Percentiles rank a stretch among this genome's conserved stretches.
Conservation (phyloP, 495 filamentous ascomycete species). For the Lasiosphaeria ovina region DNA sequence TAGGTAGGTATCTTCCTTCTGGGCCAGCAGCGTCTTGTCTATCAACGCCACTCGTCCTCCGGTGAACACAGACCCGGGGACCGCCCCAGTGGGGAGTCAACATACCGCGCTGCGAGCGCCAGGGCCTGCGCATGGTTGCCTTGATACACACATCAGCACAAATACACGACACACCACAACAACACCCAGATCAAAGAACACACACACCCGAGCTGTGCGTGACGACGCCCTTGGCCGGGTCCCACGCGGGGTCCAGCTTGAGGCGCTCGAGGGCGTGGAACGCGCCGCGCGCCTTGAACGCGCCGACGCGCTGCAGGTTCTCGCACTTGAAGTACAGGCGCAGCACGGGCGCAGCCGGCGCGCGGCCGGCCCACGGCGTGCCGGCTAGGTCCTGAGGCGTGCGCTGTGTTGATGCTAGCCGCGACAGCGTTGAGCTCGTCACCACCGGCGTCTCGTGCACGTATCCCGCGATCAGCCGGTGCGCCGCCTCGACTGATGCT, state of each 20-base stretch:
- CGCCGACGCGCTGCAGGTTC: conserved; percentile 86
- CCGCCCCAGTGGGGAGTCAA: not conserved
- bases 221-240: conserved; percentile 66
- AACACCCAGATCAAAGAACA: conserved; percentile 1
- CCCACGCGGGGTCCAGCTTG: conserved; percentile 59
- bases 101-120: conserved; percentile 68
- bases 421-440: conserved; percentile 66
- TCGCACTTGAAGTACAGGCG: conserved; percentile 95
- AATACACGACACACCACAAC: not conserved
- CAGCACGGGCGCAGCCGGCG: conserved; percentile 62
- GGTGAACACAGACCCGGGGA: not conserved
- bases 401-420: conserved; percentile 43
- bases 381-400: conserved; percentile 48
- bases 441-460: conserved; percentile 83
- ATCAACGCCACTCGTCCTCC: not conserved
- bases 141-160: conserved; percentile 1
- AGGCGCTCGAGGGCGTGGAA: conserved; percentile 84
- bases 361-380: conserved; percentile 56
- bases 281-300: conserved; percentile 90
- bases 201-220: conserved; percentile 84
- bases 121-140: conserved; percentile 97
- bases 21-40: not conserved
- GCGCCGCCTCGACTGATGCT: conserved; percentile 64
- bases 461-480: conserved; percentile 67
- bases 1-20: too few relatives aligned